Evolutionary conservation across 495 filamentous ascomycete genomes (phyloP), one percentile per base, ranked within the genome.

Genomic region (Chaetomium fimeti): DNA sequence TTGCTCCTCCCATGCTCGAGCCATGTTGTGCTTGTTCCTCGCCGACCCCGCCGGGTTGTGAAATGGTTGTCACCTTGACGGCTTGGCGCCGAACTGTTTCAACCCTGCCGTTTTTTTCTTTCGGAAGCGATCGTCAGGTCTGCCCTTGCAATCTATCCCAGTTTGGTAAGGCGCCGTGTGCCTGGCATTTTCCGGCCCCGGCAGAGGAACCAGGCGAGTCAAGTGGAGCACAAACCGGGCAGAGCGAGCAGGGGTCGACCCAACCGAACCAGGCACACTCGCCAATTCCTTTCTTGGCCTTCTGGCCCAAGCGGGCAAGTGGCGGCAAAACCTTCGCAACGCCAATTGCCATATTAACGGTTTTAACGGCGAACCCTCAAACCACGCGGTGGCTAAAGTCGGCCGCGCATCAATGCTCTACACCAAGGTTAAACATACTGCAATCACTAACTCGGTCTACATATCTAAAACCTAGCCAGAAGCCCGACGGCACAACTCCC

Each of bases 71-170:
- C 15, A 5, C 22, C 15, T 42, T 43, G 38, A 55, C 11, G 24
- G 45, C 60, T 52, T 54, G 51, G 60, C 60, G 20, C 38, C 24
- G 47, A 62, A 62, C 64, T 38, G 61, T 53, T 52, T 29, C 36
- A 18, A 18, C 61, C 18, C 16, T 61, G 59, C 32, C 1, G 42
- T 40, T 43, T 24, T 18, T 42, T 13, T 4, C 24, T 51, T 65
- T 16, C 28, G 67, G 67, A 47, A 69, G 28, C 42, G 67, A 69
- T 69, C 67, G 51, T 60, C 67, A 27, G 13, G 45, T 43, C 24
- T 54, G 54, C 18, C 49, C 64, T 66, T 63, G 27, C 22, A 16
- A 1, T 60, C 16, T 56, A 36, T 4, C 66, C 57, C n/a, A 38
- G 29, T 29, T 25, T 2, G 62, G 66, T 0, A 45, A 61, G 57